These are phyloP conservation scores for Exophiala bonariae DNA, from an alignment of 2,329 filamentous ascomycete species.

Conservation along the genomic window DNA sequence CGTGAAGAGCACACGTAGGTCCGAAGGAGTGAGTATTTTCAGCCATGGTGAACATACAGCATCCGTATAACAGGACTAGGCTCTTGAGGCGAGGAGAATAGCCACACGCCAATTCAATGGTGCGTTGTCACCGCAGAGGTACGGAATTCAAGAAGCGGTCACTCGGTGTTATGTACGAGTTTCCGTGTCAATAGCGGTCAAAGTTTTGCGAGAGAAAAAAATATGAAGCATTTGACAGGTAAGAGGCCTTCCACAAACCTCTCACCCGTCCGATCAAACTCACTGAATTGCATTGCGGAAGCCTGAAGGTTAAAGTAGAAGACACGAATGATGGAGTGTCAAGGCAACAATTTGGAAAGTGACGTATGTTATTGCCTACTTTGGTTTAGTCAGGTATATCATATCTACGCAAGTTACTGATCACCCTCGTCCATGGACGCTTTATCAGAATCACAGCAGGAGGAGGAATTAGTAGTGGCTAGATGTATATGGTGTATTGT, in stretches of 20 bases:
- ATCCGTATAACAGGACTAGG: background rate
- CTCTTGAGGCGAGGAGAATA: no score
- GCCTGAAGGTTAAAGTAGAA: conserved; percentile 10
- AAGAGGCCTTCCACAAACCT: conserved; percentile 5
- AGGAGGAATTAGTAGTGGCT: no score
- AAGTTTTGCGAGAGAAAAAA: background rate
- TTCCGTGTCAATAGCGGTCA: no score
- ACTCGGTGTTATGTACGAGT: no score
- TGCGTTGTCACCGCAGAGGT: no score
- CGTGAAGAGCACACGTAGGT: conserved; percentile 54
- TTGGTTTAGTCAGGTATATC: no score
- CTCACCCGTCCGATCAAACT: conserved; percentile 2
- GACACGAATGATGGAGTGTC: background rate
- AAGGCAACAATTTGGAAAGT: conserved; percentile 3
- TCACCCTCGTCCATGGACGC: no score
- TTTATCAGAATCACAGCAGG: no score
- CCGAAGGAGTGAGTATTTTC: conserved; percentile 59
- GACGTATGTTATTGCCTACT: conserved; percentile 10
- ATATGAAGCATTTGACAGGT: background rate
- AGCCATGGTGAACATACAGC: conserved; percentile 33
- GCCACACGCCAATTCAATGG: no score
- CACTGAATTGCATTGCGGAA: conserved; percentile 11
- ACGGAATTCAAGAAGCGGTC: no score
- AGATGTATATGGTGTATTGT: no score
- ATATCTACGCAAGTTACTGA: no score